phyloP scores from a whole-genome alignment of 495 filamentous ascomycete genomes.

The Pseudevernia furfuracea region DNA sequence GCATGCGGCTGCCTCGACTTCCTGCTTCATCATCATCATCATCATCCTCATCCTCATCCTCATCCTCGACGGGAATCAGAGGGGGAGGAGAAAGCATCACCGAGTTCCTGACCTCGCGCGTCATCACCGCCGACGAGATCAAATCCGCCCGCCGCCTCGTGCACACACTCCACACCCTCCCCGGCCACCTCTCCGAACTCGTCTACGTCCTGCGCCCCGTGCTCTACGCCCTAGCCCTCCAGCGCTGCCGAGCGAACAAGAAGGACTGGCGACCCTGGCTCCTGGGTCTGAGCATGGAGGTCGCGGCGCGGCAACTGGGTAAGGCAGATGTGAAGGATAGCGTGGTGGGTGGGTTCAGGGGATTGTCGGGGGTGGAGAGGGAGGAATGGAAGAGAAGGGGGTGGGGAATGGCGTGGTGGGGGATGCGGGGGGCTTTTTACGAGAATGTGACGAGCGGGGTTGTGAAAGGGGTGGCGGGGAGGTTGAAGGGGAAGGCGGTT shows the following conservation, averaged over 20 bases:
- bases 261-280: conserved; percentile 83
- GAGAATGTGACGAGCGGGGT: conserved; percentile 83
- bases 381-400: conserved; percentile 80
- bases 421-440: conserved; percentile 91
- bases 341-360: conserved; percentile 57
- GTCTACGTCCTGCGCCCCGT: conserved; percentile 86
- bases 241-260: conserved; percentile 54
- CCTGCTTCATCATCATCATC: conserved; percentile 46
- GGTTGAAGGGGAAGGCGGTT: conserved; percentile 66
- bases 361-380: conserved; percentile 73
- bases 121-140: conserved; percentile 91
- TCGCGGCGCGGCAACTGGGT: conserved; percentile 73
- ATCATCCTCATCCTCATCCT: conserved; percentile 45
- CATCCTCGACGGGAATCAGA: neutral
- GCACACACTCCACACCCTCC: conserved; percentile 55
- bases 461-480: conserved; percentile 52
- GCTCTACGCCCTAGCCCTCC: conserved; percentile 79
- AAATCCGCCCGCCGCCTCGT: conserved; percentile 78
- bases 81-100: conserved; percentile 55
- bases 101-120: conserved; percentile 80
- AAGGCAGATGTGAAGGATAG: conserved; percentile 63
- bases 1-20: conserved; percentile 69
- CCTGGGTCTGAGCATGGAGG: conserved; percentile 77
- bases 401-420: conserved; percentile 91
- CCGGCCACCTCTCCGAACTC: conserved; percentile 74